phyloP scores from a whole-genome alignment of 1,139 yeast genomes.

The Blastobotrys capitulatus region DNA sequence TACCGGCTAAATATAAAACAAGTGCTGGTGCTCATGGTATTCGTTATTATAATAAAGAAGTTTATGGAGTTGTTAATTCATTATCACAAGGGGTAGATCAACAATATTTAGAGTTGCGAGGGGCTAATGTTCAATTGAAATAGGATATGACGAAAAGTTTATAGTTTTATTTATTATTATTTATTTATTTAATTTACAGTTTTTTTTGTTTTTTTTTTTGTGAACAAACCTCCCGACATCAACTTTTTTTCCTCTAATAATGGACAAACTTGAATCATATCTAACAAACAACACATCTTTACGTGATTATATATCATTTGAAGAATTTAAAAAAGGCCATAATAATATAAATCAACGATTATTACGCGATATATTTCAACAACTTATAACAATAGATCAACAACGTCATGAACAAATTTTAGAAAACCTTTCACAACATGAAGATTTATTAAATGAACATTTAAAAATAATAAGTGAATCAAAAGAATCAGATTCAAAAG shows the following conservation, averaged over 20 bases:
- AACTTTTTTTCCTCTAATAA: background rate
- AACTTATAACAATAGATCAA: constrained; percentile 14
- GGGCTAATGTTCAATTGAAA: constrained; percentile 78
- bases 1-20: constrained; percentile 69
- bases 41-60: constrained; percentile 77
- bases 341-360: constrained; percentile 9
- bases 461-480: background rate
- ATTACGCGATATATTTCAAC: constrained; percentile 14
- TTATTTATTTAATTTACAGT: background rate
- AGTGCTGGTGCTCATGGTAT: constrained; percentile 59
- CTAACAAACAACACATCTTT: constrained; percentile 21
- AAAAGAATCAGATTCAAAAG: constrained; percentile 1
- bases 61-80: constrained; percentile 70
- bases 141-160: too few species aligned
- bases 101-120: constrained; percentile 80
- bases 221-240: background rate
- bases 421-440: constrained; percentile 9
- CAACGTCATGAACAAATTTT: constrained; percentile 14
- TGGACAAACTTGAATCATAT: constrained; percentile 16
- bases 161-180: background rate
- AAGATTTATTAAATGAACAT: constrained; percentile 9
- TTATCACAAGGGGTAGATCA: constrained; percentile 93
- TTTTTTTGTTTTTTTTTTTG: background rate
- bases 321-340: constrained; percentile 16
- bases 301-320: constrained; percentile 16